Evolutionary conservation across 208 protist genomes (phyloP), one percentile per base, ranked within the genome.

Genomic region (Leptomonas pyrrhocoris): DNA sequence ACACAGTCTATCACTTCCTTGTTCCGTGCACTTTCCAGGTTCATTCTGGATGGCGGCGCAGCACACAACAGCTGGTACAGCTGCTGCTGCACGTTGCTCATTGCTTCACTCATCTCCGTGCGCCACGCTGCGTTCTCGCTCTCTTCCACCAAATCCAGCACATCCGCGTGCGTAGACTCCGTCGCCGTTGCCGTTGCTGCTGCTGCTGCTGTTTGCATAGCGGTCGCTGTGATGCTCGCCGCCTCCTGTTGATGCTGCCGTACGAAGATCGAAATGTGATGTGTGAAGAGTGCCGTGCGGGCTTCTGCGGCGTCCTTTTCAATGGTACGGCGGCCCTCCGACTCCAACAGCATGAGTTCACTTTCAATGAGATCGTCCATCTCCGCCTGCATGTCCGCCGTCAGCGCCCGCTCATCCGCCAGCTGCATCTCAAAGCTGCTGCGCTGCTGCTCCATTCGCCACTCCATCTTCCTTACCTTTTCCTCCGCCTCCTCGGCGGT

Each of bases 321-420:
- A 30, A 92, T 30, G 11, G 25, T 54, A 27, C 53, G 25, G 18
- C 88, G 81, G 30, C 46, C 62, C 36, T 56, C 74, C n/a, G 60
- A 57, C 55, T 94, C 83, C 42, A 74, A 68, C 34, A 91, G 63
- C 15, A 70, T n/a, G 45, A 92, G 23, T 48, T 91, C 89, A 18
- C 62, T 79, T 18, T 63, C 54, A 13, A 90, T 75, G 31, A 94
- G 63, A 57, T 90, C 82, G 50, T 94, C 86, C 50, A 94, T 78
- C 62, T 92, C 86, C 2, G 65, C 67, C 62, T 89, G 89, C 85
- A 94, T 85, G 50, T 94, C 86, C 15, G n/a, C 43, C 21, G 65
- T 86, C 43, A 94, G 59, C 23, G 65, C 59, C 12, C 74, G 83
- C 64, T 89, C 89, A 6, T 78, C 68, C 2, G 43, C 58, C 15